phyloP scores from a whole-genome alignment of 805 yeast species.

The Candida multigemmis region DNA sequence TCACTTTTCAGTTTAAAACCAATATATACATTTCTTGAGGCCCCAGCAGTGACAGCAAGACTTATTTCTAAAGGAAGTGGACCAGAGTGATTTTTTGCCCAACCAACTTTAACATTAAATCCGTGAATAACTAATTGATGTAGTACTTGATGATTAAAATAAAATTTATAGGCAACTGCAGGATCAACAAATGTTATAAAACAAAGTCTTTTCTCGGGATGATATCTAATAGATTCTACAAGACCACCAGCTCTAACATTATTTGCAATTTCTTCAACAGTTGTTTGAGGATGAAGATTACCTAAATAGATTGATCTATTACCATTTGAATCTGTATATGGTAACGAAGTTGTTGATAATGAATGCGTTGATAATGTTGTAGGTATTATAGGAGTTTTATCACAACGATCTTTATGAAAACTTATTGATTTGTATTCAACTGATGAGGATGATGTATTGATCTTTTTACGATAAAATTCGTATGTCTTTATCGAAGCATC shows the following conservation, averaged over 20 bases:
- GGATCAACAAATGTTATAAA: constrained; percentile 65
- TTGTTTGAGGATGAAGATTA: constrained; percentile 53
- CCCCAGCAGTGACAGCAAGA: constrained; percentile 62
- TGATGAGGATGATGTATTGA: constrained; percentile 7
- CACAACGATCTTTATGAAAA: constrained; percentile 31
- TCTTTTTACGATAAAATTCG: constrained; percentile 18
- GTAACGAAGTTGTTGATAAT: constrained; percentile 2
- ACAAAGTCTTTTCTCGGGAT: constrained; percentile 49
- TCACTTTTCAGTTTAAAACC: constrained; percentile 38
- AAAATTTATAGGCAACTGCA: constrained; percentile 57
- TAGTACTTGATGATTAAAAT: constrained; percentile 44
- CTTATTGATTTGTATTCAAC: constrained; percentile 9
- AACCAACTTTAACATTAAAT: constrained; percentile 53
- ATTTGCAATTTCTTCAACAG: constrained; percentile 68
- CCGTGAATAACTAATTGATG: constrained; percentile 57
- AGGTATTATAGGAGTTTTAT: constrained; percentile 14
- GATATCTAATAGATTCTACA: constrained; percentile 46
- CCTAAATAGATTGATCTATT: constrained; percentile 68
- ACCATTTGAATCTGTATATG: constrained; percentile 22
- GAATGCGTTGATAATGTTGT: constrained; percentile 1
- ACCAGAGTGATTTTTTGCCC: constrained; percentile 65
- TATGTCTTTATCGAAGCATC: constrained; percentile 37
- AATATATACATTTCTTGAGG: constrained; percentile 69
- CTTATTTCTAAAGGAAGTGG: constrained; percentile 47
- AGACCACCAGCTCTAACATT: constrained; percentile 69